Evolutionary conservation across 2,329 filamentous ascomycete species (phyloP), one percentile per base, ranked within the genome.

Genomic region (Zalaria obscura): DNA sequence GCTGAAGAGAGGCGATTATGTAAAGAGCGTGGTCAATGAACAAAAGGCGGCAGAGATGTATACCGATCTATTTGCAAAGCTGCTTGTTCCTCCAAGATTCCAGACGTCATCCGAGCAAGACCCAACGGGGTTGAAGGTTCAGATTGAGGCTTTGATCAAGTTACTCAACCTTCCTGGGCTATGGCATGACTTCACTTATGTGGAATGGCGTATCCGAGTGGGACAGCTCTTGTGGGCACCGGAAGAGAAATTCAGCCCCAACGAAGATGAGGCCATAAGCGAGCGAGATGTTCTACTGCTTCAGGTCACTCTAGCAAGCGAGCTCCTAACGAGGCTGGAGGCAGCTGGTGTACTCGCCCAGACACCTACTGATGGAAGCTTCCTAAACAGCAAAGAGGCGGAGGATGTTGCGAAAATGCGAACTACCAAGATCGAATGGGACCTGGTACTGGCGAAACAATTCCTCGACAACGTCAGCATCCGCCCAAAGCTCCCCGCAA

Each of bases 371-470:
- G 41, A 39, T 9, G n/a, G 28, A 8, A 8, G 9, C 5, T 18
- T 34, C 7, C 11, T 39, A 34, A 48, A 9, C 35, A 11, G 25
- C 2, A 54, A 62, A 25, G 67, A 72, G 39, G 56, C 70, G 9
- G 53, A 61, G 18, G 57, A 62, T 5, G 68, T 72, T 40, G 61
- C 66, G 37, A 59, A 59, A 25, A 51, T 69, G 35, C 65, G 67
- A 42, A 67, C 63, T n/a, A 57, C 60, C 4, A 75, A 76, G 48
- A 59, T 70, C 4, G 65, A 73, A 40, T 76, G 72, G 72, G 71
- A 75, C 53, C 54, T 76, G 25, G 60, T 76, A 2, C 59, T 71
- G 11, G 68, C 68, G 5, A 63, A 69, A 25, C 61, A 68, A 3
- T 73, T 75, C 39, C 54, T 74, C 28, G 66, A 72, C 35, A 72